A percentile compares a stretch with the other conserved stretches of the same genome.
Evolutionary conservation across 495 filamentous ascomycete genomes (phyloP).

Genomic region (Hyaloscypha finlandica): DNA sequence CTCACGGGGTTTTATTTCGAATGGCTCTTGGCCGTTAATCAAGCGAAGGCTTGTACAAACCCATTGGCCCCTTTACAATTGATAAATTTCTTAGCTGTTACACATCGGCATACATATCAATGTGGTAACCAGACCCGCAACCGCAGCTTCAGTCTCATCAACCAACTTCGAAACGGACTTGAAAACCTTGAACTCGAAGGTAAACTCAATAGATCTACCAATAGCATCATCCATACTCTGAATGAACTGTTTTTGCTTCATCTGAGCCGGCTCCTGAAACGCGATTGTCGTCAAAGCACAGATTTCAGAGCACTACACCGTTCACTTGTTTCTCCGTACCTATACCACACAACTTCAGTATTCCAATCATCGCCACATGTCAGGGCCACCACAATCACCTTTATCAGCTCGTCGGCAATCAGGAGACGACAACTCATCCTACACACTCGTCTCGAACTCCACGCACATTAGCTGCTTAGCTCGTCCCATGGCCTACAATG

Average conservation of each 20-base stretch:
- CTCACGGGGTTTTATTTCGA: background rate
- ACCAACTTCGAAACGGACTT: background rate
- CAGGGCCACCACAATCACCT: background rate
- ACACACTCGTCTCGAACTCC: background rate
- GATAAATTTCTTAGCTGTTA: background rate
- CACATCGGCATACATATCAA: background rate
- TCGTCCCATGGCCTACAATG: constrained; percentile 14
- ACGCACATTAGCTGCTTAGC: background rate
- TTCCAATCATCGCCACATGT: background rate
- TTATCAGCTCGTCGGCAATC: background rate
- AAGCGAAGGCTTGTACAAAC: background rate
- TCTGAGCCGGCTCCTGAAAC: background rate
- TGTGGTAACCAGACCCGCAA: background rate
- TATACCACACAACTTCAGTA: too few species aligned
- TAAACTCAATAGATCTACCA: background rate
- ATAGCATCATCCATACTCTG: background rate
- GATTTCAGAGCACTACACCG: background rate
- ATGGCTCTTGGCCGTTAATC: background rate
- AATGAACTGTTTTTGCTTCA: background rate
- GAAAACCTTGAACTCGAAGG: background rate
- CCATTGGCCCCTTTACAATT: too few species aligned
- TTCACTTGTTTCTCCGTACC: background rate
- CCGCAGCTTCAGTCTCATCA: background rate
- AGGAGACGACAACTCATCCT: background rate
- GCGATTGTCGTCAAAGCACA: background rate